Evolutionary conservation across 306 rosid genomes (phyloP), one percentile per base, ranked within the genome.

Genomic region (Quercus mongolica): DNA sequence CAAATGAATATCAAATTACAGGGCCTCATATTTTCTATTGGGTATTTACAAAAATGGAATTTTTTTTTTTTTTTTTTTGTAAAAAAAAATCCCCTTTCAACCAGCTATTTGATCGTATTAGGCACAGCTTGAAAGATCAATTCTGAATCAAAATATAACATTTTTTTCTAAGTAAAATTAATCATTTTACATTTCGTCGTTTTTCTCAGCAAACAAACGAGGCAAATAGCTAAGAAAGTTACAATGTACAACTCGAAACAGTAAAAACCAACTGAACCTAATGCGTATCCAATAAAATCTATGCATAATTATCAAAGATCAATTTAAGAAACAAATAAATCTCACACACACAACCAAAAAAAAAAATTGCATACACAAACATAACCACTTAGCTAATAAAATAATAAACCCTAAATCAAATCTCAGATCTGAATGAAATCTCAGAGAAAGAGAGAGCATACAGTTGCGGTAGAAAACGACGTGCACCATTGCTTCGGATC

Each of bases 401-500:
- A 41, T 41, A 41, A 15, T 14, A 74, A 21, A 61, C 38, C 46
- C 25, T 21, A 6, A 61, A 21, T 17, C 44, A 38, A 58, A 11
- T 15, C 26, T 41, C 38, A 12, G 49, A 18, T 54, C 30, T n/a
- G 6, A n/a, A 11, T 33, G n/a, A 74, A 17, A 20, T 11, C 3
- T 15, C 21, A 26, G 3, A 20, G 57, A 46, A 12, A 5, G 46
- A 21, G 33, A 21, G 67, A 51, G 20, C 76, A 63, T 78, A 82
- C 85, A 82, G 71, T 82, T 82, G 57, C 76, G 85, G 58, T 82
- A 82, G 65, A 65, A 67, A 73, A 33, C 28, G 28, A 82, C 85
- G 85, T 82, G 85, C 44, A 82, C 85, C 85, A 82, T 82, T 68
- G 73, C 71, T 82, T 13, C 38, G 75, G 46, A 38, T 71, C 61